These are phyloP conservation scores for Calocybe gangraenosa DNA, from an alignment of 768 basidiomycete species.

Conservation along the genomic window DNA sequence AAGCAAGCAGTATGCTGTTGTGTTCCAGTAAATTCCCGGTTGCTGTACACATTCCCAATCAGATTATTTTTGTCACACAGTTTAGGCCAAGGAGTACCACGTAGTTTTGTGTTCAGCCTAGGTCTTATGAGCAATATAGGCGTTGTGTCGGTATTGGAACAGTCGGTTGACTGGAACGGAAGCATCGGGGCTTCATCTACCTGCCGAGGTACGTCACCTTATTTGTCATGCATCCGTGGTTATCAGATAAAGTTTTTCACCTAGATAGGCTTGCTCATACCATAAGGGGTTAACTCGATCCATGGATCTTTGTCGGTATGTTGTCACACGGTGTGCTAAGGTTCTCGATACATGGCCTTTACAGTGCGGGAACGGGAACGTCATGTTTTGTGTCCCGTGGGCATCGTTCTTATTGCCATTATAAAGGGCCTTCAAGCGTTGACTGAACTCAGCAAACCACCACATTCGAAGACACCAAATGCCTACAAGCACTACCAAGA, in stretches of 20 bases:
- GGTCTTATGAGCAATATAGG: constrained; percentile 77
- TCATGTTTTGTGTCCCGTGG: too few species aligned
- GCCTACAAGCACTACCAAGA: constrained; percentile 22
- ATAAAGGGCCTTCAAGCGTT: too few species aligned
- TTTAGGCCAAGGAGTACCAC: too few species aligned
- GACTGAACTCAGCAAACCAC: neutral
- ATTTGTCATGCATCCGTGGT: neutral
- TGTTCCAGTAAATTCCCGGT: too few species aligned
- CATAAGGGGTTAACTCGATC: neutral
- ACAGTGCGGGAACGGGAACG: neutral
- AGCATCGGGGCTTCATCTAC: constrained; percentile 74
- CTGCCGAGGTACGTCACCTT: constrained; percentile 53
- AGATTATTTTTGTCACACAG: too few species aligned
- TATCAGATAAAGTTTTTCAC: constrained; percentile 1
- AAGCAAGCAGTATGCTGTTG: too few species aligned
- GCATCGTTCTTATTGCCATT: too few species aligned
- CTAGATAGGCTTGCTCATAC: constrained; percentile 3
- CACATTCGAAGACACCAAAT: constrained; percentile 6
- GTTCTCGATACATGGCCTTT: too few species aligned
- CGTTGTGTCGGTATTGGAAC: constrained; percentile 76
- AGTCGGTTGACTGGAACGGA: constrained; percentile 78
- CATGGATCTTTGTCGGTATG: constrained; percentile 6
- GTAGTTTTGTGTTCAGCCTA: too few species aligned
- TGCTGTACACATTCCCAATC: too few species aligned
- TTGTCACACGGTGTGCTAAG: constrained; percentile 2